Conservation (phyloP, 768 basidiomycete species). For the Podaxis rugospora region DNA sequence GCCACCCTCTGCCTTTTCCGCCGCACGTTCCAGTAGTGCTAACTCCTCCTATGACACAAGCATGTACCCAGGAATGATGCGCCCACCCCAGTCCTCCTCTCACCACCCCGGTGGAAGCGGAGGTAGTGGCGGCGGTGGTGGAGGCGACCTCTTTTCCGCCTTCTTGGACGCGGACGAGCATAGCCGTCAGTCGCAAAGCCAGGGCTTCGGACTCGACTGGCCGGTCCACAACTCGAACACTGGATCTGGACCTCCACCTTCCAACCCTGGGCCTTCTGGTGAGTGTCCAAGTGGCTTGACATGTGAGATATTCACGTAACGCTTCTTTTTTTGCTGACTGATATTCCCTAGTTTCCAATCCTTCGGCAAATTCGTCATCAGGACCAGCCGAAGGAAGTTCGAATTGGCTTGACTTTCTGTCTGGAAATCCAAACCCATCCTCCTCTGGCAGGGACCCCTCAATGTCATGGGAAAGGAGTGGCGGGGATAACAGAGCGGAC, state of each 20-base stretch:
- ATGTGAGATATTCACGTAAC: not conserved
- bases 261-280: constrained; percentile 5
- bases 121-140: constrained; percentile 3
- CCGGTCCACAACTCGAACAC: constrained; percentile 5
- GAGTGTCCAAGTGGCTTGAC: not conserved
- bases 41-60: constrained; percentile 5
- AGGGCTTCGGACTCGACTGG: constrained; percentile 10
- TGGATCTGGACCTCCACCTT: constrained; percentile 2
- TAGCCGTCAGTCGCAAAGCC: constrained; percentile 10
- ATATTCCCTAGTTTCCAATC: not conserved
- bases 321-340: not conserved
- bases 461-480: constrained; percentile 13
- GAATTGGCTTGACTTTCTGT: constrained; percentile 10
- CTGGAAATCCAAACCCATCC: constrained; percentile 3
- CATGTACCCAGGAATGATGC: constrained; percentile 10
- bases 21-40: constrained; percentile 5
- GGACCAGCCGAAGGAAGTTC: constrained; percentile 9
- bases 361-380: constrained; percentile 8
- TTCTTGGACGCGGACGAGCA: constrained; percentile 10
- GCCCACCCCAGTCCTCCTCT: constrained; percentile 7
- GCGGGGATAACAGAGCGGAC: constrained; percentile 6
- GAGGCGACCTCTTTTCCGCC: constrained; percentile 5
- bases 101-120: constrained; percentile 2
- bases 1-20: not conserved
- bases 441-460: constrained; percentile 9